phyloP scores from a whole-genome alignment of 2,329 filamentous ascomycete species.

The Colletotrichum sp. region DNA sequence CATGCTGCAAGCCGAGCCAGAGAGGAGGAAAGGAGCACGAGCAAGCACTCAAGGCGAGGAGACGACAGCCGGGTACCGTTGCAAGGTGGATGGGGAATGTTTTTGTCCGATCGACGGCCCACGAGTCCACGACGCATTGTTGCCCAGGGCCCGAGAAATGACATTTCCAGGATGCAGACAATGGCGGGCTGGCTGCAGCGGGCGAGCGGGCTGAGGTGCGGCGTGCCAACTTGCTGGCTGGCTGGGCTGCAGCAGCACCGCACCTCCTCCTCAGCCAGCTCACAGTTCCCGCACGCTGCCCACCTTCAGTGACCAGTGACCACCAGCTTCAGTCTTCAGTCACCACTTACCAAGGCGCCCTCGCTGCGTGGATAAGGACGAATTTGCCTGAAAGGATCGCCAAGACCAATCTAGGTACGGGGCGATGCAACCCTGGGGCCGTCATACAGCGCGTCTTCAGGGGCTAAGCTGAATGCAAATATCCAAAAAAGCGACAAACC shows the following conservation, averaged over 20 bases:
- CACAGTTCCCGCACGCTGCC: not conserved
- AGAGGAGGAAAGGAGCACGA: not conserved
- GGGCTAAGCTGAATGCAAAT: conserved; percentile 17
- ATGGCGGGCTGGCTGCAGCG: not conserved
- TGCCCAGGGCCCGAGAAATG: conserved; percentile 9
- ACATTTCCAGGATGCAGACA: conserved; percentile 2
- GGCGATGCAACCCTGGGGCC: conserved; percentile 9
- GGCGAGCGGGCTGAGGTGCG: not conserved
- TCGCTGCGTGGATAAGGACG: not conserved
- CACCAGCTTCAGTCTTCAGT: not conserved
- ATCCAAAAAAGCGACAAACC: not conserved
- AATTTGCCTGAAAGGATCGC: conserved; percentile 5
- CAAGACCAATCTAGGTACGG: conserved; percentile 7
- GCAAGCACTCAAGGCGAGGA: not conserved
- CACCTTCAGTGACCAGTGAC: not conserved
- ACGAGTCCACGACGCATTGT: conserved; percentile 8
- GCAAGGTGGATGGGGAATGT: conserved; percentile 14
- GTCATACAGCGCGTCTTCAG: not conserved
- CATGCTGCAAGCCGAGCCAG: not conserved
- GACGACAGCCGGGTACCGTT: conserved; percentile 5
- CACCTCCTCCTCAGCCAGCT: not conserved
- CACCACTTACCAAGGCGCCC: not conserved
- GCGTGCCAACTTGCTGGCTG: not conserved
- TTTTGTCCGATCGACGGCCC: conserved; percentile 10
- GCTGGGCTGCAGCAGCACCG: not conserved